phyloP scores from a whole-genome alignment of 2,329 filamentous ascomycete species.

The Colletotrichum neosansevieriae region DNA sequence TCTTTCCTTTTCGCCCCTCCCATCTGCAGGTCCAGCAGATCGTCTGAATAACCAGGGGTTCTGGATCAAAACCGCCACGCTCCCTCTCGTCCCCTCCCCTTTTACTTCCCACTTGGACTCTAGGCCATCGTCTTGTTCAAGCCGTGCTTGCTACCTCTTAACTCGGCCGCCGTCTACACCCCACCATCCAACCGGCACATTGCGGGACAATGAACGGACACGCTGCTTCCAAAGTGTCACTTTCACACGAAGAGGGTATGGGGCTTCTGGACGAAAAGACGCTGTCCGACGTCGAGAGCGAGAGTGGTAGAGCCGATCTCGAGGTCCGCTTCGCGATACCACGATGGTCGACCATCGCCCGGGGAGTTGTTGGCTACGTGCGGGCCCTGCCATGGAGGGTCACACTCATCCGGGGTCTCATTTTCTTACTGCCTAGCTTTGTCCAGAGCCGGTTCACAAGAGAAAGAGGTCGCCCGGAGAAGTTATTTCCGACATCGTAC shows the following conservation, averaged over 20 bases:
- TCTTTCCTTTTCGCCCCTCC: constrained; percentile 36
- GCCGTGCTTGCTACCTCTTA: constrained; percentile 13
- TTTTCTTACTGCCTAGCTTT: constrained; percentile 67
- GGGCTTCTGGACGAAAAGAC: constrained; percentile 59
- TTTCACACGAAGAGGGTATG: constrained; percentile 58
- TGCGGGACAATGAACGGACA: constrained; percentile 57
- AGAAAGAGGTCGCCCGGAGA: constrained; percentile 55
- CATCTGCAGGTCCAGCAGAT: constrained; percentile 38
- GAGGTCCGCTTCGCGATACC: constrained; percentile 49
- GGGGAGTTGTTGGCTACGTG: constrained; percentile 46
- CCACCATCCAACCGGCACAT: constrained; percentile 25
- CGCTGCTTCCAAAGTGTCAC: constrained; percentile 49
- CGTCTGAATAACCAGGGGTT: constrained; percentile 32
- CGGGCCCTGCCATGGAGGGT: constrained; percentile 52
- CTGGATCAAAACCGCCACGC: constrained; percentile 27
- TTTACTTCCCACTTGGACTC: constrained; percentile 16
- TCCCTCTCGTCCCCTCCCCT: constrained; percentile 24
- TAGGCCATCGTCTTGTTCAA: constrained; percentile 23
- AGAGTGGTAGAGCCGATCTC: constrained; percentile 52
- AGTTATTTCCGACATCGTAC: constrained; percentile 65
- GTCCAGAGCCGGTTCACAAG: constrained; percentile 58
- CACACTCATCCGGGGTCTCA: constrained; percentile 52
- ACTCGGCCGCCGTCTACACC: constrained; percentile 10
- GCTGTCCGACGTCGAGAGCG: constrained; percentile 59
- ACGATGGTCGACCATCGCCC: constrained; percentile 50